Evolutionary conservation across 768 basidiomycete species (phyloP), one percentile per base, ranked within the genome.

Genomic region (Tricholoma sp.): DNA sequence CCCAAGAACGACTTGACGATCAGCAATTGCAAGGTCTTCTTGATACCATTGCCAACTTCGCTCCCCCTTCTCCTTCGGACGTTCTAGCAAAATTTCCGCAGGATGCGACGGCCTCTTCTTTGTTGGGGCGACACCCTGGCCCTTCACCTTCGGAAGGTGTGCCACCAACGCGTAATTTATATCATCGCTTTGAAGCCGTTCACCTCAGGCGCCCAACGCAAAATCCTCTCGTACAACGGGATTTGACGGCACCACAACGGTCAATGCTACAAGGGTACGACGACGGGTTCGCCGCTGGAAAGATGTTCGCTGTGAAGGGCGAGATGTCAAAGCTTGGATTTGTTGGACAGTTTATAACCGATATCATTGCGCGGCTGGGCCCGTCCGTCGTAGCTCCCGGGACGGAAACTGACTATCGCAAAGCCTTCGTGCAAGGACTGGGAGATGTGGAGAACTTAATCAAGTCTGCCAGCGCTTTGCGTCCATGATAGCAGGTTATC

Each of bases 241-340:
- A 63, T 6, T 54, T 56, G n/a, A 65, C 61, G 3, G 57, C 66
- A 18, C 60, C 54, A 24, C 54, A 68, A 52, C 64, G 57, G 32
- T 65, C 70, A 8, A 58, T 57, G 29, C 49, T 71, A 11, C 70
- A 71, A 51, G 88, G 86, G 0, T 87, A 86, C 66, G 71, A 73
- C 18, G 83, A 88, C 59, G 88, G 88, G 0, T 81, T 79, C 59
- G 67, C 71, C 1, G 78, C 83, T 0, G 83, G 82, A 2, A 78
- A 76, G 62, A 69, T 76, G 9, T 88, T 89, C 66, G 82, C 81
- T 2, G 63, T 68, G 7, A 68, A 76, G 46, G 73, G 74, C 19
- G 18, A 50, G 3, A 71, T 72, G 65, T 81, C 79, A 27, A 79
- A 72, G 59, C 72, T 87, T 1, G 87, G 86, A 0, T 89, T 88